Evolutionary conservation across 2,329 filamentous ascomycete genomes (phyloP).

Genomic region (Chalaropsis ovoidea): DNA sequence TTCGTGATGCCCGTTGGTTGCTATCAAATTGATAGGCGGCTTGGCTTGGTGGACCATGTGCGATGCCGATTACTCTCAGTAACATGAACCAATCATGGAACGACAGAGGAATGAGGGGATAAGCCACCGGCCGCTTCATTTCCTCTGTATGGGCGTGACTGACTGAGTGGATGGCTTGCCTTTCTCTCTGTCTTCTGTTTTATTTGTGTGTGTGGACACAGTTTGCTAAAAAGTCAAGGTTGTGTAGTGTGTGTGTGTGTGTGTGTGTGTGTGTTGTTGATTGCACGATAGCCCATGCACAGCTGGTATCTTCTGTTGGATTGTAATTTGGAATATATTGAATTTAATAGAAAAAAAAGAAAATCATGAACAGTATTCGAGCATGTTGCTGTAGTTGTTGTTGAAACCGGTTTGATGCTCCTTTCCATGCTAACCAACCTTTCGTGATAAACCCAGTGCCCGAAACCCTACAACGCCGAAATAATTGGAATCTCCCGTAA

Average conservation of each 20-base stretch:
- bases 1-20: not conserved
- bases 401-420: constrained; percentile 42
- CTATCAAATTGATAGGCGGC: not conserved
- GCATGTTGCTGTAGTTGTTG: constrained; percentile 35
- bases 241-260: not conserved
- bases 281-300: not conserved
- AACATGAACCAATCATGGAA: not conserved
- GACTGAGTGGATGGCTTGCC: not conserved
- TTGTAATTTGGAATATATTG: not conserved
- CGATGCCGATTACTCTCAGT: not conserved
- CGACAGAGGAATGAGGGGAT: not conserved
- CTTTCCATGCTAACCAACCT: constrained; percentile 21
- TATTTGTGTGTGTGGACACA: not conserved
- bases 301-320: not conserved
- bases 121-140: not conserved
- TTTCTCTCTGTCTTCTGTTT: not conserved
- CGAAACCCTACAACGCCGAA: constrained; percentile 25
- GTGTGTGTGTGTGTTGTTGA: not conserved
- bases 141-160: not conserved
- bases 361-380: constrained; percentile 16
- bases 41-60: not conserved
- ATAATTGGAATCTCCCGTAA: constrained; percentile 15
- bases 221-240: not conserved
- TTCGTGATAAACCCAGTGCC: constrained; percentile 22
- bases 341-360: constrained; percentile 15